Base-by-base conservation (phyloP, 2,329 filamentous ascomycete genomes). In the Stenocarpella maydis region DNA sequence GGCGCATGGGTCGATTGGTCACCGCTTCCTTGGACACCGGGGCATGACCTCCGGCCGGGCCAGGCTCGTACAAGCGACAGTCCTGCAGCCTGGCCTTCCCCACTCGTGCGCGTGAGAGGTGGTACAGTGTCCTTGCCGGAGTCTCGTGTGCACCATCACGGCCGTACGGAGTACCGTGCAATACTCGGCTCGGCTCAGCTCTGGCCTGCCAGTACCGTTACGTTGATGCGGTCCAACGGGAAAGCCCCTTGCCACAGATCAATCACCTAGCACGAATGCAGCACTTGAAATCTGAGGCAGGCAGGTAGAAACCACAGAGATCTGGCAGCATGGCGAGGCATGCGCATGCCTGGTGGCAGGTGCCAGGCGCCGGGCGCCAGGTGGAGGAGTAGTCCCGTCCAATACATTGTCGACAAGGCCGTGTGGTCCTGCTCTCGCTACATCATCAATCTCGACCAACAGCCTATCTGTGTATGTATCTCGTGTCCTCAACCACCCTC, bases 391-490 rank as follows among this genome's bases (percentile, higher is more conserved):
- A 12, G 34, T 37, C 34, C 9, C 7, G 12, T 49, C n/a, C 43
- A 37, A 49, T 43, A 41, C 43, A 63, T 37, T n/a, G 58, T 61
- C 41, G 26, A 61, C 55, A 61, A 45, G 26, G 26, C 19, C 21
- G 54, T 43, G 54, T 43, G 39, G 37, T 60, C 24, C 58, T 49
- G 55, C 55, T 14, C 55, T 21, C 54, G 39, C 58, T 61, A 47
- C 41, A 47, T 47, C 39, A 43, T 45, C 41, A 19, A 43, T 45
- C 41, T 6, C 31, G 34, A 9, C 58, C 58, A 63, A 26, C n/a
- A 14, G 24, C 19, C 34, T 61, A 34, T 55, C 41, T 24, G 28
- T 34, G 31, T 34, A n/a, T n/a, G n/a, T n/a, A n/a, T n/a, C 31
- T 8, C 31, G 31, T 31, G 4, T 8, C 8, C 31, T 8, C 31